These are phyloP conservation scores for Haemoproteus tartakovskyi DNA, from an alignment of 169 alveolate species.

Conservation along the genomic window DNA sequence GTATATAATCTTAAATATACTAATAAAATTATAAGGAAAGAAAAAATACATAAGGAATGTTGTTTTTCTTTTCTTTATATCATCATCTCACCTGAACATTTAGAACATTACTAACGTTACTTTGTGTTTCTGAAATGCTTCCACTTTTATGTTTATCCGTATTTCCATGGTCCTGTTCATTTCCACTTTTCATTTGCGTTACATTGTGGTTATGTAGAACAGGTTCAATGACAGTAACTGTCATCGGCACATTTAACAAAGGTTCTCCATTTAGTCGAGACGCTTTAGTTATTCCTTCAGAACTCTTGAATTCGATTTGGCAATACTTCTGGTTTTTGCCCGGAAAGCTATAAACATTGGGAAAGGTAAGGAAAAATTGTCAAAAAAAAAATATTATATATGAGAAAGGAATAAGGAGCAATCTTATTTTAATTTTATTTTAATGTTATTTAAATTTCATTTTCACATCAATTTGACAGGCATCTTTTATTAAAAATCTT, in stretches of 20 bases:
- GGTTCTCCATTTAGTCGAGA: slow-evolving; percentile 65
- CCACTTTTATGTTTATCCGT: too few relatives aligned
- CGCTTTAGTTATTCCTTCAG: slow-evolving; percentile 67
- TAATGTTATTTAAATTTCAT: not conserved
- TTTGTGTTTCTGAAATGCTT: too few relatives aligned
- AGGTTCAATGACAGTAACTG: slow-evolving; percentile 68
- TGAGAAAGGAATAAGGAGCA: not conserved
- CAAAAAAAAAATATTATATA: not conserved
- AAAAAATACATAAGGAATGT: too few relatives aligned
- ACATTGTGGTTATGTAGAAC: slow-evolving; percentile 1
- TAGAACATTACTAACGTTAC: too few relatives aligned
- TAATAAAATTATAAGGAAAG: too few relatives aligned
- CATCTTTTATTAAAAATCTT: too few relatives aligned
- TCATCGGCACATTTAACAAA: slow-evolving; percentile 59
- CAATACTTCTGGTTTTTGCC: slow-evolving; percentile 66
- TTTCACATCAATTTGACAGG: too few relatives aligned
- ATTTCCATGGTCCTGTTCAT: too few relatives aligned
- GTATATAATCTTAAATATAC: too few relatives aligned
- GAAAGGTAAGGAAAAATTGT: not conserved
- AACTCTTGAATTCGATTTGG: slow-evolving; percentile 66
- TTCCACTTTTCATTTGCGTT: too few relatives aligned
- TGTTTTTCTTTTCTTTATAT: too few relatives aligned
- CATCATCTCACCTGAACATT: too few relatives aligned
- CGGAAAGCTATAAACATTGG: slow-evolving; percentile 21
- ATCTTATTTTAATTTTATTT: not conserved